phyloP scores from a whole-genome alignment of 495 filamentous ascomycete genomes.

The Usnea hakonensis region DNA sequence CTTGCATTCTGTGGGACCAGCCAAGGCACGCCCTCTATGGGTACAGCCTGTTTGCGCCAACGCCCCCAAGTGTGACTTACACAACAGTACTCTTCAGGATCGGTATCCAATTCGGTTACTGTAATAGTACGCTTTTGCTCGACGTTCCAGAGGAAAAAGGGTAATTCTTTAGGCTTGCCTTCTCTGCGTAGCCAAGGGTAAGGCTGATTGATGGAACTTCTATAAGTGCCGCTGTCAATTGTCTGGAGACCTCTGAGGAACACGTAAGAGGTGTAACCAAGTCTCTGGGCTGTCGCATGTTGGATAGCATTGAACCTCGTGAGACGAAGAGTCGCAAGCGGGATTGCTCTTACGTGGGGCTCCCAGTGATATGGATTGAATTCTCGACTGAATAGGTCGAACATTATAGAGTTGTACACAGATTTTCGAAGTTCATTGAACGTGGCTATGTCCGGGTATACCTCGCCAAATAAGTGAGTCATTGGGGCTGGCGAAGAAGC shows the following conservation, averaged over 20 bases:
- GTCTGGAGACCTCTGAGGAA: not conserved
- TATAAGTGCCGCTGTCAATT: not conserved
- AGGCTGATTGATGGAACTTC: not conserved
- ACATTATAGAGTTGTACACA: not conserved
- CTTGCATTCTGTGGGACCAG: not conserved
- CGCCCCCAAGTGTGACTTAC: slow-evolving; percentile 11
- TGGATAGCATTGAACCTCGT: not conserved
- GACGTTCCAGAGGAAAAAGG: not conserved
- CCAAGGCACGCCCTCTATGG: not conserved
- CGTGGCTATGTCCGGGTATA: not conserved
- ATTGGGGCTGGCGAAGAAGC: not conserved
- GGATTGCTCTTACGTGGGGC: not conserved
- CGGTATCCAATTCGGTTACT: not conserved
- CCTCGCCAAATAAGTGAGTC: not conserved
- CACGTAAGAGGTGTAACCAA: not conserved
- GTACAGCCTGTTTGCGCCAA: not conserved
- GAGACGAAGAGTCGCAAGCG: not conserved
- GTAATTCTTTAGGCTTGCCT: not conserved
- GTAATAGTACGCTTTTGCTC: not conserved
- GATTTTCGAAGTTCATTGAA: not conserved
- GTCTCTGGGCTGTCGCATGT: not conserved
- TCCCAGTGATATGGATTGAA: slow-evolving; percentile 1
- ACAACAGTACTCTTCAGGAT: not conserved
- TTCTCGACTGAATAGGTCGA: not conserved
- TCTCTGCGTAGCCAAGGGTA: not conserved